Percentiles rank a stretch among this genome's conserved stretches.
Evolutionary conservation across 441 rosid genomes (phyloP).

Genomic region (Jatropha multifida): DNA sequence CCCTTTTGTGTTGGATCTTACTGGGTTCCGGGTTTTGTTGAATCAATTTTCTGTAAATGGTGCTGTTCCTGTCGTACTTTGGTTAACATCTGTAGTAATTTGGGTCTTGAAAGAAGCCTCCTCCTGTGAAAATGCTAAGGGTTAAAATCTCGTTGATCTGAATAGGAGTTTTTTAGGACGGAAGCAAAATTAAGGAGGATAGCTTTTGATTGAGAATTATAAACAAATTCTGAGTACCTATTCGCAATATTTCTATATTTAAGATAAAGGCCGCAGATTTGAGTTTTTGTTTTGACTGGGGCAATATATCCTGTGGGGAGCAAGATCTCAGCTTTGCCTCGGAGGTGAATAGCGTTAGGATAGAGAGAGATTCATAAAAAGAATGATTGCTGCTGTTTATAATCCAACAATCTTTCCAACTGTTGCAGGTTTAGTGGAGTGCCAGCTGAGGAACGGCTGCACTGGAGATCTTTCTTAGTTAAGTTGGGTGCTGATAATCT

Average conservation of each 20-base stretch:
- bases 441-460: slow-evolving; percentile 86
- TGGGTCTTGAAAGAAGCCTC: too few relatives aligned
- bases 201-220: neutral
- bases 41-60: neutral
- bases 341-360: neutral
- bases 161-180: neutral
- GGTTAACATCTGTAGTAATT: neutral
- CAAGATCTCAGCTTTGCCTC: neutral
- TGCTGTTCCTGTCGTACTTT: neutral
- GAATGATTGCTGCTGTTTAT: neutral
- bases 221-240: neutral
- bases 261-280: neutral
- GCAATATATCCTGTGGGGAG: neutral
- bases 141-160: neutral
- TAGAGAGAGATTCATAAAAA: neutral
- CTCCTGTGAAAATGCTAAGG: too few relatives aligned
- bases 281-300: neutral
- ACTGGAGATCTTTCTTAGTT: slow-evolving; percentile 91
- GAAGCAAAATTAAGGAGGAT: neutral
- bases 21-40: neutral
- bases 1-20: slow-evolving; percentile 14
- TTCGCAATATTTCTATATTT: neutral
- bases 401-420: neutral
- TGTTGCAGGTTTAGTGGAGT: slow-evolving; percentile 85
- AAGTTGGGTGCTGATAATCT: slow-evolving; percentile 95